Evolutionary conservation across 2,329 filamentous ascomycete genomes (phyloP), one percentile per base, ranked within the genome.

Genomic region (Tothia fuscella): DNA sequence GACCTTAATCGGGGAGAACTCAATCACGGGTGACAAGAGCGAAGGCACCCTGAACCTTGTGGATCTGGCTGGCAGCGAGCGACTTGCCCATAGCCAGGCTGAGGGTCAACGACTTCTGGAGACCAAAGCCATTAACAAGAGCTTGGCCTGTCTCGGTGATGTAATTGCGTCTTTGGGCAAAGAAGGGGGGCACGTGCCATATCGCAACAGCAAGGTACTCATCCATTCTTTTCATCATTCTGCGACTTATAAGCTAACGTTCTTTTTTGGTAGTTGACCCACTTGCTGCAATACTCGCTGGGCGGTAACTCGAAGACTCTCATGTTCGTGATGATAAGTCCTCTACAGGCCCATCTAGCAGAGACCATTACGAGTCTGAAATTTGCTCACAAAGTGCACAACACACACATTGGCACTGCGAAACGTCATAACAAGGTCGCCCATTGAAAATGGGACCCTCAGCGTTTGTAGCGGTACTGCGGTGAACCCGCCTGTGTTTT

Each of bases 281-380:
- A 95, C 56, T 72, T 98, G 35, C 72, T 98, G 28, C 86, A 96
- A 74, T 93, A 91, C 56, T 94, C 86, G 3, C 69, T 98, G 6
- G 89, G 91, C 3, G 91, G 91, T 13, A 95, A 94, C 60, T 91
- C 82, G 51, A 93, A 95, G 65, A 98, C 91, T 1, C 79, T 98
- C 53, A 98, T 98, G 91, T 94, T 98, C 60, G 86, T 96, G 58
- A 96, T 96, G 88, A 83, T 94, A 43, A 91, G 82, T 51, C 91
- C 91, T 25, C 67, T 96, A 45, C 84, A 93, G 65, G 82, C 79
- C 5, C 91, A 96, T 65, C 68, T 95, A 49, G 82, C 81, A 54
- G 91, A 98, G 69, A 95, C 88, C 3, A 68, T 95, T 57, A 94
- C 88, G 33, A 95, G 87, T 69, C 70, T 98, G 61, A 82, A 91